These are phyloP conservation scores for Leucaena leucocephala DNA, from an alignment of 306 rosid species.

Conservation along the genomic window DNA sequence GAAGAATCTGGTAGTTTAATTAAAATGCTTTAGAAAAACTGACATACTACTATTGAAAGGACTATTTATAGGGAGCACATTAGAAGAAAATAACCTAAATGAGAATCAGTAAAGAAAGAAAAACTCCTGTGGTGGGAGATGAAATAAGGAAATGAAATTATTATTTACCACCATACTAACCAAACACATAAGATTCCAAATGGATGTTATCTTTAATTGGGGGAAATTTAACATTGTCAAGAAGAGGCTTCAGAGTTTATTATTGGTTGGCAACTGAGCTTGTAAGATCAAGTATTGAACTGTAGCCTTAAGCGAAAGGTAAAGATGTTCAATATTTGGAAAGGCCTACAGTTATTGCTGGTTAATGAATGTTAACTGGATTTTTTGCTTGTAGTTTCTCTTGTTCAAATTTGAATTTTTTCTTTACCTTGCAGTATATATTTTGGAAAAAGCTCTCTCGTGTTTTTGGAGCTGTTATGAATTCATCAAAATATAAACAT, in stretches of 20 bases:
- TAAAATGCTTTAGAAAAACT: neutral
- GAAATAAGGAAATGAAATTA: neutral
- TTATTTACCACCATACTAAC: neutral
- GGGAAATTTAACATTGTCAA: neutral
- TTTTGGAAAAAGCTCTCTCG: neutral
- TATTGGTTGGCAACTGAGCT: neutral
- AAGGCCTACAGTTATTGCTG: neutral
- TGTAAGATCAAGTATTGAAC: neutral
- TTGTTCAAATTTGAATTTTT: conserved; percentile 6
- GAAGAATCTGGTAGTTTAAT: neutral
- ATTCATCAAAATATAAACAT: neutral
- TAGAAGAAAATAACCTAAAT: neutral
- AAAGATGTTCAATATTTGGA: neutral
- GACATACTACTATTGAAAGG: neutral
- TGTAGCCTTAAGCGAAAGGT: neutral
- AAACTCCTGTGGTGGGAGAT: neutral
- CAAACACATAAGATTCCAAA: neutral
- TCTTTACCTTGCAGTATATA: conserved; percentile 1
- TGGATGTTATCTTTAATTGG: neutral
- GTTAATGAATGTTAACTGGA: conserved; percentile 23
- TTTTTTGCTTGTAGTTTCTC: conserved; percentile 5
- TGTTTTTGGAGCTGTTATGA: neutral
- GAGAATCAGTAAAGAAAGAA: neutral
- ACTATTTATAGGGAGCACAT: neutral
- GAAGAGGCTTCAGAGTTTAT: neutral